Base-by-base conservation (phyloP, 2,329 filamentous ascomycete species). In the Pseudogymnoascus sp. region DNA sequence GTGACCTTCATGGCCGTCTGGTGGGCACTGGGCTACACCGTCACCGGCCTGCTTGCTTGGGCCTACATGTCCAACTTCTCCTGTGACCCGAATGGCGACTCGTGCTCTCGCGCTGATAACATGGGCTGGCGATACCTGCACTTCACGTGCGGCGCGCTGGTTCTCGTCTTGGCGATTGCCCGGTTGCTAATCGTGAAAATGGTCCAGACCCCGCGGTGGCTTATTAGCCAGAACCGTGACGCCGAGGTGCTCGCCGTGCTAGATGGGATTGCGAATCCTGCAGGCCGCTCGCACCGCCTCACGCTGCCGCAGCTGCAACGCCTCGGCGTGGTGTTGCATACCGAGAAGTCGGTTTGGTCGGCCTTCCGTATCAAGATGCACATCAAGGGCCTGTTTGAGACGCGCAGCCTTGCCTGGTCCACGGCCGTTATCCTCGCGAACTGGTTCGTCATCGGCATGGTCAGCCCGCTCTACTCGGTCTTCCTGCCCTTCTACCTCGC, bases 381-480 rank as follows among this genome's bases (percentile, higher is more conserved):
- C 62, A 69, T 84, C 18, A 76, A 75, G 36, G 77, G 80, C 0
- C 74, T 84, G 1, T 84, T 84, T 65, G 74, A 77, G 2, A 81
- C 77, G 0, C 76, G 72, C 58, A 78, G 77, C 59, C 72, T 82
- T 10, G 81, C 79, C 3, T 77, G 76, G 64, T 79, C 79, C 5
- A 84, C 81, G 0, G 71, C 73, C 4, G 67, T 82, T 52, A 80
- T 84, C 63, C 79, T 81, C 10, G 12, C 75, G 0, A 72, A 83
- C 12, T 84, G 82, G 82, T 79, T 77, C 0, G 76, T 83, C 52
- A 81, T 84, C 60, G 82, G 82, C 3, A 74, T 83, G 1, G 80
- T 76, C 0, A 83, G n/a, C 2, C 82, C 81, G 0, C 71, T 84
- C 0, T 84, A 83, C 70, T 48, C 82, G 82, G 76, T 79, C 48